Conservation (phyloP, 768 basidiomycete genomes). For the Tulasnella sp. region DNA sequence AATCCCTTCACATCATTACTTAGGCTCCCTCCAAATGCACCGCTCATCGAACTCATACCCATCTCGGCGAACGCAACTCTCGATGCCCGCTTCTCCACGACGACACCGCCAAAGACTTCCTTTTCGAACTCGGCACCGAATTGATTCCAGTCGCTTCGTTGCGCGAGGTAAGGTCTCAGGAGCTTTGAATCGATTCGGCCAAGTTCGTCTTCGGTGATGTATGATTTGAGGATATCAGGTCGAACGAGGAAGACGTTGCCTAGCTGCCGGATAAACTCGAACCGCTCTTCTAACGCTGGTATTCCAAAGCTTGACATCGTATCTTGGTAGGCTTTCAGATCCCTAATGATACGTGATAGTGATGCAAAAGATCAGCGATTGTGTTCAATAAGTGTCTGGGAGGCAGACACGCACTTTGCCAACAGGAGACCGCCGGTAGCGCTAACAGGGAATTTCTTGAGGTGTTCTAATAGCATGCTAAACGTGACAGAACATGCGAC, state of each 20-base stretch:
- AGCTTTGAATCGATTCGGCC: conserved; percentile 81
- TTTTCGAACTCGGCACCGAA: conserved; percentile 76
- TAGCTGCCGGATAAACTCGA: conserved; percentile 94
- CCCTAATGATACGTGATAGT: too few species aligned
- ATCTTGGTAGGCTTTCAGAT: conserved; percentile 95
- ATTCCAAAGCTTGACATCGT: conserved; percentile 72
- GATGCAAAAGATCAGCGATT: neutral
- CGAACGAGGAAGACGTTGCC: conserved; percentile 96
- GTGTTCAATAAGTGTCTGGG: neutral
- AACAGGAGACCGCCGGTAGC: conserved; percentile 97
- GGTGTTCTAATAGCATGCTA: conserved; percentile 85
- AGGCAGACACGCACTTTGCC: conserved; percentile 48
- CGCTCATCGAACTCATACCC: neutral
- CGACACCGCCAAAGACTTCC: neutral
- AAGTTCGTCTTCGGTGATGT: conserved; percentile 89
- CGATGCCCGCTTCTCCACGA: too few species aligned
- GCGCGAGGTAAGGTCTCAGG: conserved; percentile 80
- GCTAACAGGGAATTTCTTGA: conserved; percentile 92
- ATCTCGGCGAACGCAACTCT: too few species aligned
- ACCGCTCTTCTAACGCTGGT: conserved; percentile 80
- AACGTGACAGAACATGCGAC: neutral
- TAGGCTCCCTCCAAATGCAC: neutral
- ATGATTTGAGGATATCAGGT: conserved; percentile 88
- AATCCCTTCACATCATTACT: conserved; percentile 41
- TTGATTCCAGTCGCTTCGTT: conserved; percentile 83